Percentiles rank a stretch among this genome's conserved stretches.
Conservation (phyloP, 2,329 filamentous ascomycete genomes). For the Fusarium virguliforme region DNA sequence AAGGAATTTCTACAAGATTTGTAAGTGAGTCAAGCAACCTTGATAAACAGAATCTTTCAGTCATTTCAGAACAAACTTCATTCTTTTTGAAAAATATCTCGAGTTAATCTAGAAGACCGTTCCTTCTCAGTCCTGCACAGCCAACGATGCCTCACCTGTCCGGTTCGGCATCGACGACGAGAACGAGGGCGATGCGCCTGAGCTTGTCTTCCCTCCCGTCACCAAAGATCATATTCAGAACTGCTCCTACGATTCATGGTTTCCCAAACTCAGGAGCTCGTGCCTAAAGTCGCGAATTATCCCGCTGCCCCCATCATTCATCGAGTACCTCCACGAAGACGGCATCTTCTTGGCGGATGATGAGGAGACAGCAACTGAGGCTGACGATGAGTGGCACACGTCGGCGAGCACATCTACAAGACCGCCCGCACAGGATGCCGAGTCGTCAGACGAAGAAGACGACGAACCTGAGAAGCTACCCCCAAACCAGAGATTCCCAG, state of each 20-base stretch:
- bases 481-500: slow-evolving; percentile 74
- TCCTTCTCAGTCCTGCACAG: neutral
- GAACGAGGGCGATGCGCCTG: slow-evolving; percentile 37
- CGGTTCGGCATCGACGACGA: slow-evolving; percentile 24
- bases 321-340: slow-evolving; percentile 91
- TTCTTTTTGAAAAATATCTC: too few species aligned
- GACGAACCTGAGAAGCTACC: slow-evolving; percentile 58
- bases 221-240: slow-evolving; percentile 90
- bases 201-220: slow-evolving; percentile 83
- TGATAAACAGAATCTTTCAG: neutral
- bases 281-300: slow-evolving; percentile 91
- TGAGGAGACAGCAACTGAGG: slow-evolving; percentile 68
- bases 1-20: slow-evolving; percentile 43
- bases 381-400: slow-evolving; percentile 68
- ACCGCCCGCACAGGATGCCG: slow-evolving; percentile 60
- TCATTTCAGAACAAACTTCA: neutral
- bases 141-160: slow-evolving; percentile 57
- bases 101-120: neutral
- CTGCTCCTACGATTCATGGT: slow-evolving; percentile 95
- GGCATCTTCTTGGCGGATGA: slow-evolving; percentile 89
- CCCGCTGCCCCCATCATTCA: slow-evolving; percentile 80
- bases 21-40: slow-evolving; percentile 44
- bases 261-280: slow-evolving; percentile 84
- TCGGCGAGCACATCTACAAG: slow-evolving; percentile 51
- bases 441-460: slow-evolving; percentile 66